Evolutionary conservation across 345 rosid species (phyloP), one percentile per base, ranked within the genome.

Genomic region (Acer negundo): DNA sequence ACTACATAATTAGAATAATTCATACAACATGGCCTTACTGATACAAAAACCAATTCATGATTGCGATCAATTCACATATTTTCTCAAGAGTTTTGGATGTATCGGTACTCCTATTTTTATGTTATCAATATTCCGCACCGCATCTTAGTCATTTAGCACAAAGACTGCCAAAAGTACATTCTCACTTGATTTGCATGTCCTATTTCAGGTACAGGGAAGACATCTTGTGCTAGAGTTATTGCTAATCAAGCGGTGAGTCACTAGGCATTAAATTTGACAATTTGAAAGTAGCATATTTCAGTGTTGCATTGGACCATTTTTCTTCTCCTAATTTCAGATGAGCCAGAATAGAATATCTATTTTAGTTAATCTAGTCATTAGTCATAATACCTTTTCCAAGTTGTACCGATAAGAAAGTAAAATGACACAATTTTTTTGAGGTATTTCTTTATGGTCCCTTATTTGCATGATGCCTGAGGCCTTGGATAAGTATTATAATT

Each of bases 221-320:
- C 98, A 56, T 94, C 98, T 35, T 90, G 91, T 79, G 99, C 98
- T 15, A 95, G 95, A 80, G 93, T 96, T 79, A 94, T 94, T 72
- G 94, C 98, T 72, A 88, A 84, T 80, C 98, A 91, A 77, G 97
- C 94, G 56, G 97, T 94, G 84, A 91, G 97, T 76, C 76, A 63
- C 79, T 22, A 26, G 67, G 67, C 78, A 38, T 72, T 65, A 66
- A 24, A 31, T 10, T 42, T 42, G 70, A 40, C 38, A 47, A n/a
- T 76, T 64, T 63, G 24, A 67, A 20, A 13, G 12, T 28, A 26
- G 28, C 53, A 56, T 72, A 51, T 67, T 10, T 9, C 38, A 46
- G 38, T 61, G 35, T 15, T 20, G n/a, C 26, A 23, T 22, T 59
- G 46, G 16, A 24, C 61, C 19, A 19, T 40, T 59, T 42, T 58